Conservation (phyloP, 2,329 filamentous ascomycete genomes). For the Amylocarpus encephaloides region DNA sequence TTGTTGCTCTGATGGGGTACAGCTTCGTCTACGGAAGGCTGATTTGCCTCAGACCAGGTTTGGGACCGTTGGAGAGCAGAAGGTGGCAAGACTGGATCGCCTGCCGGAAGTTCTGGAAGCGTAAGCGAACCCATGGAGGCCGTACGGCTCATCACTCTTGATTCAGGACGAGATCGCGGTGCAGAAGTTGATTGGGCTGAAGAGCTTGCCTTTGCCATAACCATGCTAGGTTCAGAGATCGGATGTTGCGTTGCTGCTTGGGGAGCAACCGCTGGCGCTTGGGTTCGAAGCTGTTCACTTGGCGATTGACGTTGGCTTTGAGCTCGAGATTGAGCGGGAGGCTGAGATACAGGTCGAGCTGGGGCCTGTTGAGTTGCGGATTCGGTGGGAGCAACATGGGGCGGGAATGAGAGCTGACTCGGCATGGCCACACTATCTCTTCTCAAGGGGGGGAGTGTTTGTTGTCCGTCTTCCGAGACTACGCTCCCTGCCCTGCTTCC, state of each 20-base stretch:
- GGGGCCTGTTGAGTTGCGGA: background rate
- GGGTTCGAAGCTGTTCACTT: background rate
- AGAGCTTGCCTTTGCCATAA: background rate
- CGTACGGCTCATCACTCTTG: slow-evolving; percentile 29
- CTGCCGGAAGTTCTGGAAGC: slow-evolving; percentile 38
- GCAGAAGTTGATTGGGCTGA: slow-evolving; percentile 1
- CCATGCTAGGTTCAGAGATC: background rate
- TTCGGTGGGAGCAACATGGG: background rate
- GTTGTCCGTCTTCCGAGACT: slow-evolving; percentile 27
- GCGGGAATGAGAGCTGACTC: slow-evolving; percentile 4
- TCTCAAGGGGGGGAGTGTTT: slow-evolving; percentile 21
- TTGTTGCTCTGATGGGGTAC: slow-evolving; percentile 3
- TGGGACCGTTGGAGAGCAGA: slow-evolving; percentile 36
- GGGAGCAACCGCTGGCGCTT: background rate
- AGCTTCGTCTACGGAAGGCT: slow-evolving; percentile 34
- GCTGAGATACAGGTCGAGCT: background rate
- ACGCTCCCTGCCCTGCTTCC: slow-evolving; percentile 28
- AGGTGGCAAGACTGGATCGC: slow-evolving; percentile 44
- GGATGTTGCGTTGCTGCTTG: background rate
- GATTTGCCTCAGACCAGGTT: slow-evolving; percentile 40
- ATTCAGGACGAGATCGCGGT: slow-evolving; percentile 38
- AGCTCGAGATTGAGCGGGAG: background rate
- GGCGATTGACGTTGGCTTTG: background rate
- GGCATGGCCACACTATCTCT: slow-evolving; percentile 11
- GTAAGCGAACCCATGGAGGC: slow-evolving; percentile 29